These are phyloP conservation scores for Fusarium kyushuense DNA, from an alignment of 2,329 filamentous ascomycete genomes.

Conservation along the genomic window DNA sequence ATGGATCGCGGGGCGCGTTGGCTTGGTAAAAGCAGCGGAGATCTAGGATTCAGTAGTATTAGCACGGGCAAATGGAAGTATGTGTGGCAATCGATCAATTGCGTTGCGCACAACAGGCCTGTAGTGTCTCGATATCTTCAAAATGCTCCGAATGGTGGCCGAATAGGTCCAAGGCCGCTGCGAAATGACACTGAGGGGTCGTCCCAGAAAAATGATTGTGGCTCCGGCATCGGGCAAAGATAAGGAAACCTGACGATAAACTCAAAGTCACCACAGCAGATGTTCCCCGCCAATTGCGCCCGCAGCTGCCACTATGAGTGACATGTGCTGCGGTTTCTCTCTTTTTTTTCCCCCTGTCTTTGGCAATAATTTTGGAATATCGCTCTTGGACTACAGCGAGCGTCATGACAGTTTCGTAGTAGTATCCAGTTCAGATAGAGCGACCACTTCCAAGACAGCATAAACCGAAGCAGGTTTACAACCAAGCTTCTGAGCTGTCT, in stretches of 20 bases:
- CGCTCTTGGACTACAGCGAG: background rate
- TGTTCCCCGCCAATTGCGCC: constrained; percentile 34
- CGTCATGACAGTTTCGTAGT: constrained; percentile 12
- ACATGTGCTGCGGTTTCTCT: background rate
- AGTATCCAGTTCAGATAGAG: constrained; percentile 10
- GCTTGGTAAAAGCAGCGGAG: constrained; percentile 45
- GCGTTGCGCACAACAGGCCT: constrained; percentile 4
- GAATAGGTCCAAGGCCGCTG: constrained; percentile 7
- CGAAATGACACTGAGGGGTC: constrained; percentile 7
- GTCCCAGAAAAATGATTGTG: constrained; percentile 3
- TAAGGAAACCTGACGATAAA: constrained; percentile 43
- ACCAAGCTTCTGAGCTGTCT: constrained; percentile 42
- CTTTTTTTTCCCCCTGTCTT: constrained; percentile 1
- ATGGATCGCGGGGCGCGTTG: constrained; percentile 46
- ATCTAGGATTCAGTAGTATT: constrained; percentile 39
- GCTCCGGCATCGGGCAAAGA: constrained; percentile 43
- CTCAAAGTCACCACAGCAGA: constrained; percentile 20
- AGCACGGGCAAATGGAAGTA: constrained; percentile 35
- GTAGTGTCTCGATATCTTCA: background rate
- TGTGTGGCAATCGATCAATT: constrained; percentile 1
- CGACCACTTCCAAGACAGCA: constrained; percentile 28
- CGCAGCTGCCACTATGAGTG: constrained; percentile 25
- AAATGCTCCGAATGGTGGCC: constrained; percentile 11
- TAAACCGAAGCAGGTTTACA: constrained; percentile 29
- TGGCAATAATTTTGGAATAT: background rate